Conservation (phyloP, 108 stramenopile species). For the Fistulifera solaris region DNA sequence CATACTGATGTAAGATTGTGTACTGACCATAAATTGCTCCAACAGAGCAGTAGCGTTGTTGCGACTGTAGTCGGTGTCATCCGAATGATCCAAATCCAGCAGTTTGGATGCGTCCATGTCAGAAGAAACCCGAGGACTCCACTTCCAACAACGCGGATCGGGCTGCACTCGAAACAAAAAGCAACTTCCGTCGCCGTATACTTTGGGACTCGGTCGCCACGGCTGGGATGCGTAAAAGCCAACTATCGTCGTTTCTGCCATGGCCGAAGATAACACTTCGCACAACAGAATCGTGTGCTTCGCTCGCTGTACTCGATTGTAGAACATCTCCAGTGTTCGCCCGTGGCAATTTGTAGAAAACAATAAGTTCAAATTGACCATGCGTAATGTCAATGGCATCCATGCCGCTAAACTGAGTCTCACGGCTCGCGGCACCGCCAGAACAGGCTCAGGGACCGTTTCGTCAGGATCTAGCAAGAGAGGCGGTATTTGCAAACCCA, state of each 20-base stretch:
- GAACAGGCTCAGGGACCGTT: constrained; percentile 9
- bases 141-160: constrained; percentile 61
- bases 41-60: constrained; percentile 27
- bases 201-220: constrained; percentile 45
- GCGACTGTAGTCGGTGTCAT: constrained; percentile 5
- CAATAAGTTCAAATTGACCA: constrained; percentile 68
- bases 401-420: constrained; percentile 54
- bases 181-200: constrained; percentile 72
- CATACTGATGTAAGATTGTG: constrained; percentile 59
- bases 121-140: constrained; percentile 40
- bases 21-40: constrained; percentile 69
- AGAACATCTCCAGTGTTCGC: constrained; percentile 60
- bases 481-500: constrained; percentile 18
- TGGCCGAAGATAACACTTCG: constrained; percentile 35
- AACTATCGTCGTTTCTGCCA: constrained; percentile 23
- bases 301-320: constrained; percentile 29
- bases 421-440: constrained; percentile 43
- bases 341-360: constrained; percentile 75
- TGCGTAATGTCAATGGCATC: constrained; percentile 52
- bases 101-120: constrained; percentile 6
- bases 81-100: constrained; percentile 8
- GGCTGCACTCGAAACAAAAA: constrained; percentile 68
- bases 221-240: constrained; percentile 76
- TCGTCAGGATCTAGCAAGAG: not conserved
- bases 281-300: constrained; percentile 61